phyloP scores from a whole-genome alignment of 2,329 filamentous ascomycete species.

The Didymella sp. region DNA sequence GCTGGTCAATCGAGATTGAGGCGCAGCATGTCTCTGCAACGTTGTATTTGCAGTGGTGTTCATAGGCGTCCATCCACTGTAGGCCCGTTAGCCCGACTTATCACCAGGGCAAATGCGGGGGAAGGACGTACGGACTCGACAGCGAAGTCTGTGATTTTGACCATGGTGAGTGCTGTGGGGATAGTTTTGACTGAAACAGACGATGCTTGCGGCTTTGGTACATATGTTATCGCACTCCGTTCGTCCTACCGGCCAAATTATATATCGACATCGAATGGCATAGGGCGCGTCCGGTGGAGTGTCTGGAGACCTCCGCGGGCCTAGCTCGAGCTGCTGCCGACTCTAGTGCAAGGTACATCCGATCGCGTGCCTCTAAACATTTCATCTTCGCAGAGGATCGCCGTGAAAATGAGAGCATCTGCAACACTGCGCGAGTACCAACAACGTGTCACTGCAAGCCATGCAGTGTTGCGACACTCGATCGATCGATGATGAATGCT shows the following conservation, averaged over 20 bases:
- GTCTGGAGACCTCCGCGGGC: neutral
- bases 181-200: neutral
- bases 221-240: neutral
- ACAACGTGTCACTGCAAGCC: neutral
- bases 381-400: neutral
- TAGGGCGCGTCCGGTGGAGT: constrained; percentile 26
- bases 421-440: neutral
- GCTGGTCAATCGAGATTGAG: constrained; percentile 74
- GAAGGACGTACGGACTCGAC: constrained; percentile 69
- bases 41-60: constrained; percentile 66
- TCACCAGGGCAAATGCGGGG: constrained; percentile 28
- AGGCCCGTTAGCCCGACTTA: constrained; percentile 22
- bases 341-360: constrained; percentile 7
- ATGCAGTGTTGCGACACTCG: neutral
- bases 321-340: constrained; percentile 2
- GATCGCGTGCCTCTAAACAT: constrained; percentile 2
- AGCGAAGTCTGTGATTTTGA: constrained; percentile 67
- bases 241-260: constrained; percentile 8
- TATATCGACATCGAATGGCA: constrained; percentile 17
- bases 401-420: neutral
- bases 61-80: constrained; percentile 65
- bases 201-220: neutral
- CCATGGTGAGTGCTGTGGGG: constrained; percentile 53
- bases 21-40: constrained; percentile 81
- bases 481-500: constrained; percentile 11